phyloP scores from a whole-genome alignment of 306 rosid species.

The Oxytropis ochrocephala region DNA sequence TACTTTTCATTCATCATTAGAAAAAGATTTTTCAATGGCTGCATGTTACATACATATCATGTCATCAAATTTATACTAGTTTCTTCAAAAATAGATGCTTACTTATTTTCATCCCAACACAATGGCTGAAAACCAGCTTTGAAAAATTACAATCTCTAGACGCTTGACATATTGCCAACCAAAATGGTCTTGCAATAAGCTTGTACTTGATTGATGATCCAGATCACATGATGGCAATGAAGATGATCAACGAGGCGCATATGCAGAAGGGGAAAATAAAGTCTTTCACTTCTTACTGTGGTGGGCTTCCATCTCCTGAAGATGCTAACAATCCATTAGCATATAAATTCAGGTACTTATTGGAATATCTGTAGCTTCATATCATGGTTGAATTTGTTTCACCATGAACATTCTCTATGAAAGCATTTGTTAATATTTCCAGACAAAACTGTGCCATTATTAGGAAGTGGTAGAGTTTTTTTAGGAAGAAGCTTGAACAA shows the following conservation, averaged over 20 bases:
- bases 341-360: conserved; percentile 81
- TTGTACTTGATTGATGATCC: conserved; percentile 25
- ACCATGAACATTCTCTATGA: background rate
- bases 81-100: background rate
- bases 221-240: conserved; percentile 99
- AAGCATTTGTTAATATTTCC: background rate
- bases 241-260: conserved; percentile 79
- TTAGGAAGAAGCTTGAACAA: background rate
- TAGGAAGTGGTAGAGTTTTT: background rate
- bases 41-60: background rate
- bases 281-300: conserved; percentile 87
- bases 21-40: background rate
- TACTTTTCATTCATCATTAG: background rate
- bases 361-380: background rate
- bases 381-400: background rate
- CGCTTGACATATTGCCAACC: background rate
- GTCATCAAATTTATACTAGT: background rate
- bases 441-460: background rate
- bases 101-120: background rate
- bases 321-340: conserved; percentile 96
- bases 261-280: conserved; percentile 52
- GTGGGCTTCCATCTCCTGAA: conserved; percentile 93
- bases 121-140: conserved; percentile 8
- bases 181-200: background rate
- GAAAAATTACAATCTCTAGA: background rate